Percentiles rank a stretch among this genome's conserved stretches.
These are phyloP conservation scores for Rhizopus microsporus DNA, from an alignment of 371 early-diverging fungal genomes.

Conservation along the genomic window DNA sequence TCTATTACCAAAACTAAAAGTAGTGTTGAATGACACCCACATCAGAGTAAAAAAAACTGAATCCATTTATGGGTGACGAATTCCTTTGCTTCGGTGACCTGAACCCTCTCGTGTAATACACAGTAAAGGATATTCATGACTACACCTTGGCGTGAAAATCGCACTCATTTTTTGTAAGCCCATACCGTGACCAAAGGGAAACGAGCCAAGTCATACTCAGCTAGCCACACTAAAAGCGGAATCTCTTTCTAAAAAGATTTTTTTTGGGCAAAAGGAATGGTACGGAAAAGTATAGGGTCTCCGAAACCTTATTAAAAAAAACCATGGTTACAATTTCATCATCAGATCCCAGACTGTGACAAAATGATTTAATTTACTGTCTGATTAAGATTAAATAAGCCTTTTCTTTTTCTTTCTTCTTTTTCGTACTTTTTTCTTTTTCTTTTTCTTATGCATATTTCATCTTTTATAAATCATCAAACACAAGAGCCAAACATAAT, in stretches of 20 bases:
- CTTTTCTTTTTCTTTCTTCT: conserved; percentile 6
- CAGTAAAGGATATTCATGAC: too few species aligned
- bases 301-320: too few species aligned
- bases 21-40: too few species aligned
- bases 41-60: too few species aligned
- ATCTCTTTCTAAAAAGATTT: too few species aligned
- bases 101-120: too few species aligned
- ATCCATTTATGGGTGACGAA: too few species aligned
- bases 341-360: conserved; percentile 1
- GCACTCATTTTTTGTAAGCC: too few species aligned
- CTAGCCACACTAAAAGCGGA: too few species aligned
- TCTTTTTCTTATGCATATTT: conserved; percentile 12
- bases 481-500: conserved; percentile 1
- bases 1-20: neutral
- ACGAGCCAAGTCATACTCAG: too few species aligned
- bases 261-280: neutral
- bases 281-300: neutral
- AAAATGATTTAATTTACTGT: neutral
- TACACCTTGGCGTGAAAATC: too few species aligned
- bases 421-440: conserved; percentile 5
- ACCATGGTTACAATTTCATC: neutral
- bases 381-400: neutral
- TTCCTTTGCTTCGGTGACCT: too few species aligned
- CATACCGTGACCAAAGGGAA: neutral
- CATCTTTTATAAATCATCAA: conserved; percentile 14